A percentile compares a stretch with the other conserved stretches of the same genome.
Conservation (phyloP, 78 protist genomes). For the Pigoraptor vietnamica region DNA sequence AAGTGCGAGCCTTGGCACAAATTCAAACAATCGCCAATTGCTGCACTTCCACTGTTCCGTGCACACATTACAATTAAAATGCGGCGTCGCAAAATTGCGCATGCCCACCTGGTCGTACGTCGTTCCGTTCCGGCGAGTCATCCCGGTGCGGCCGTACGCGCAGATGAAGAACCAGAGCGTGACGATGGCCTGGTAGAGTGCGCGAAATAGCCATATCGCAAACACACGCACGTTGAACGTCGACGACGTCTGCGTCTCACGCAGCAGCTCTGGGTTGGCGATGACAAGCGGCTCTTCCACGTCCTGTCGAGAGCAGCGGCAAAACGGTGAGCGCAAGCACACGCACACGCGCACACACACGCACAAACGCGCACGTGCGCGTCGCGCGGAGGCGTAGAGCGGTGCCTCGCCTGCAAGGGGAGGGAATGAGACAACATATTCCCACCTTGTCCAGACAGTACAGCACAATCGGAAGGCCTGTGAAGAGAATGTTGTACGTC, state of each 20-base stretch:
- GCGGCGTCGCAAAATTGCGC: background rate
- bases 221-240: constrained; percentile 24
- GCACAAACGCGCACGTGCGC: too few species aligned
- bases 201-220: constrained; percentile 32
- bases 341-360: background rate
- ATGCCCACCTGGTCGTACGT: too few species aligned
- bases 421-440: too few species aligned
- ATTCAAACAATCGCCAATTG: too few species aligned
- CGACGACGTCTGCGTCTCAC: background rate
- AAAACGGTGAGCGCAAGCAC: background rate
- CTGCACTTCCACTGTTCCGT: too few species aligned
- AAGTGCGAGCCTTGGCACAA: too few species aligned
- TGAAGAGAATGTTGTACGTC: constrained; percentile 61
- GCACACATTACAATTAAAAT: too few species aligned
- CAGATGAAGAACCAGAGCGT: constrained; percentile 14
- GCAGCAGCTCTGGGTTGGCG: background rate
- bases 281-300: background rate
- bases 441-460: constrained; percentile 54
- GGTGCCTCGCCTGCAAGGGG: constrained; percentile 24
- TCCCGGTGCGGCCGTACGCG: constrained; percentile 19
- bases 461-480: constrained; percentile 49
- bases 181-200: constrained; percentile 40
- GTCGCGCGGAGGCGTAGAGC: constrained; percentile 20
- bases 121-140: too few species aligned
- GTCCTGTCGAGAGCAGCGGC: too few species aligned